Evolutionary conservation across 2,329 filamentous ascomycete species (phyloP).

Genomic region (Nemania diffusa): DNA sequence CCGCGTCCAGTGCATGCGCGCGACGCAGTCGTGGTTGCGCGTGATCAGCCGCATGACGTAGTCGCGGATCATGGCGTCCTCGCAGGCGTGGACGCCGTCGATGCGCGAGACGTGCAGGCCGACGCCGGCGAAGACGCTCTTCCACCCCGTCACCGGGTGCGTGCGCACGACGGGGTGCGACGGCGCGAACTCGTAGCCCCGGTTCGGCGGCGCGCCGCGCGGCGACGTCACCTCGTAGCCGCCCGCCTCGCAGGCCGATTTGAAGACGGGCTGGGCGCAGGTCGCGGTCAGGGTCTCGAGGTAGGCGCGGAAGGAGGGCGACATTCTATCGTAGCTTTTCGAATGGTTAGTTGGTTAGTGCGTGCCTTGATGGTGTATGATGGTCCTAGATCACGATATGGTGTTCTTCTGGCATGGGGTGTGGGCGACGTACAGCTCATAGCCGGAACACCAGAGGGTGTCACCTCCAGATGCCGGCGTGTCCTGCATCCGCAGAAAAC

Average conservation of each 20-base stretch:
- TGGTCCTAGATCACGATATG: background rate
- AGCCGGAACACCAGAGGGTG: constrained; percentile 56
- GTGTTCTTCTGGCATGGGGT: background rate
- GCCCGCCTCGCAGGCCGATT: constrained; percentile 50
- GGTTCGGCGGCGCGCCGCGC: constrained; percentile 62
- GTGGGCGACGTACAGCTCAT: constrained; percentile 47
- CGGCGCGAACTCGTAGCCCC: constrained; percentile 59
- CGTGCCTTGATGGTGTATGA: background rate
- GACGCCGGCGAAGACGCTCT: constrained; percentile 50
- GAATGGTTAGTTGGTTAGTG: constrained; percentile 10
- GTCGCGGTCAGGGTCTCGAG: constrained; percentile 59
- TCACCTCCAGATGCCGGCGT: constrained; percentile 51
- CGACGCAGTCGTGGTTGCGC: constrained; percentile 54
- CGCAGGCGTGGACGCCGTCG: constrained; percentile 51
- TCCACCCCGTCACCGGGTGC: constrained; percentile 72
- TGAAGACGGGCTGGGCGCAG: constrained; percentile 54
- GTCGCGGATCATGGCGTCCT: constrained; percentile 52
- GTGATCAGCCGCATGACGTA: constrained; percentile 52
- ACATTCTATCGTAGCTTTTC: constrained; percentile 59
- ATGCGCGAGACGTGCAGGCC: constrained; percentile 52
- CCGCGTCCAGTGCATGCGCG: constrained; percentile 54
- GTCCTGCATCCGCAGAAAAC: constrained; percentile 48
- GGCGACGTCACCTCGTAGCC: constrained; percentile 56
- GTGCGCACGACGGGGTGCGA: constrained; percentile 68
- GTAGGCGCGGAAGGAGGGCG: constrained; percentile 57